A percentile compares a stretch with the other conserved stretches of the same genome.
phyloP scores from a whole-genome alignment of 305 asterid species.

The Andrographis paniculata region DNA sequence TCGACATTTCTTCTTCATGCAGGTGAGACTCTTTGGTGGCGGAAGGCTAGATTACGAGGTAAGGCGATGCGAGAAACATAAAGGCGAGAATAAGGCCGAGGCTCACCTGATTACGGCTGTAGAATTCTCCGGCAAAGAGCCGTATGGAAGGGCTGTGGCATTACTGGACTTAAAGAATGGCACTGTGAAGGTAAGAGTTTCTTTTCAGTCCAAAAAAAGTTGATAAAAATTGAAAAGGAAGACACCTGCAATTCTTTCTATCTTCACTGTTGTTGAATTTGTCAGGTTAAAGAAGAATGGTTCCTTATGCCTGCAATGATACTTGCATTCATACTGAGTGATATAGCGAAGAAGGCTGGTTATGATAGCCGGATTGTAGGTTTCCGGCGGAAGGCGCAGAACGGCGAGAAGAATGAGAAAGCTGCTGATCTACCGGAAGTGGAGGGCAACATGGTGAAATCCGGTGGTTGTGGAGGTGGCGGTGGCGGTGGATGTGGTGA shows the following conservation, averaged over 20 bases:
- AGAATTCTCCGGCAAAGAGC: slow-evolving; percentile 69
- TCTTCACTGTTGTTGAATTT: slow-evolving; percentile 6
- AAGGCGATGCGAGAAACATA: slow-evolving; percentile 51
- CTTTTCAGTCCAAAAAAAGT: not conserved
- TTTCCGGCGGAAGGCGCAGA: slow-evolving; percentile 21
- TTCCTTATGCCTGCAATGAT: slow-evolving; percentile 47
- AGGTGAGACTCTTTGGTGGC: slow-evolving; percentile 77
- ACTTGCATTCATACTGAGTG: slow-evolving; percentile 49
- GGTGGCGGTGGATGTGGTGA: slow-evolving; percentile 29
- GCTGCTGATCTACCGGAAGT: slow-evolving; percentile 20
- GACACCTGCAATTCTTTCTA: no score
- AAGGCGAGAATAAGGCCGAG: slow-evolving; percentile 34
- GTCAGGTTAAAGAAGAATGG: slow-evolving; percentile 77
- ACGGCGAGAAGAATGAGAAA: slow-evolving; percentile 20
- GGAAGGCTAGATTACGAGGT: slow-evolving; percentile 73
- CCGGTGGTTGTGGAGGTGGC: slow-evolving; percentile 27
- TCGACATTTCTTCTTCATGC: slow-evolving; percentile 19
- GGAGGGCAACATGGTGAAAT: slow-evolving; percentile 17
- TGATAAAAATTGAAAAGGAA: no score
- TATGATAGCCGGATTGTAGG: slow-evolving; percentile 24
- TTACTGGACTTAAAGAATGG: slow-evolving; percentile 64
- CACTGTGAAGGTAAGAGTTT: slow-evolving; percentile 43
- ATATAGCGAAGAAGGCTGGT: slow-evolving; percentile 51
- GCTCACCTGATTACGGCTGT: slow-evolving; percentile 61
- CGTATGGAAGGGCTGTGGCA: slow-evolving; percentile 81